phyloP scores from a whole-genome alignment of 805 yeast genomes.

The Spathaspora sp. region DNA sequence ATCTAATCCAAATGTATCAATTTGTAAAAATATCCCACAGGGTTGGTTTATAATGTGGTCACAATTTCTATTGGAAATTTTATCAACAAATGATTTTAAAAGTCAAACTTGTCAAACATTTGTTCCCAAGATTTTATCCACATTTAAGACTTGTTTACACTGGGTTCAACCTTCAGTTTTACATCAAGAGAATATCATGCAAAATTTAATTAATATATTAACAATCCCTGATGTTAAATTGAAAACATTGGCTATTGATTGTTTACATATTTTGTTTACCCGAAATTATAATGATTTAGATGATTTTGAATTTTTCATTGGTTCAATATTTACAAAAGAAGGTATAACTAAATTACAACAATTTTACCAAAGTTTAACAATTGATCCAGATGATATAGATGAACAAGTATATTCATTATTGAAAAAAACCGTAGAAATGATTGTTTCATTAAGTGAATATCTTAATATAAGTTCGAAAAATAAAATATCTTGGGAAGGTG shows the following conservation, averaged over 20 bases:
- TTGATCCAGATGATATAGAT: constrained; percentile 68
- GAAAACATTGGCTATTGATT: constrained; percentile 82
- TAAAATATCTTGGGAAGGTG: constrained; percentile 45
- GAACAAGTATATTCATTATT: constrained; percentile 76
- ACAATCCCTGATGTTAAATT: constrained; percentile 59
- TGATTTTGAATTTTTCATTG: constrained; percentile 77
- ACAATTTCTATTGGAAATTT: constrained; percentile 29
- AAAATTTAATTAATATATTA: constrained; percentile 58
- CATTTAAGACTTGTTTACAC: constrained; percentile 83
- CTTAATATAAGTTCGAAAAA: constrained; percentile 46
- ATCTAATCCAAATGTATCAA: constrained; percentile 55
- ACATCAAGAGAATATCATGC: constrained; percentile 60
- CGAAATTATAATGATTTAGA: constrained; percentile 61
- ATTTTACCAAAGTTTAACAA: constrained; percentile 58
- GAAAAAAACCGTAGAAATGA: constrained; percentile 90
- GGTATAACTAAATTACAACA: constrained; percentile 69
- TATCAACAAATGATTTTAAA: constrained; percentile 25
- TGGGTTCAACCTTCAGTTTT: constrained; percentile 86
- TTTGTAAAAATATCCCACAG: constrained; percentile 63
- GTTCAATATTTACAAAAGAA: constrained; percentile 67
- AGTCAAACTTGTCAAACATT: constrained; percentile 34
- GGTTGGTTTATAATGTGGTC: constrained; percentile 90
- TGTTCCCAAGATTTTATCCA: constrained; percentile 67
- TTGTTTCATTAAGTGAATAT: constrained; percentile 80
- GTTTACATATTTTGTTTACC: constrained; percentile 84